phyloP scores from a whole-genome alignment of 108 stramenopile genomes.

The Discostella pseudostelligera region DNA sequence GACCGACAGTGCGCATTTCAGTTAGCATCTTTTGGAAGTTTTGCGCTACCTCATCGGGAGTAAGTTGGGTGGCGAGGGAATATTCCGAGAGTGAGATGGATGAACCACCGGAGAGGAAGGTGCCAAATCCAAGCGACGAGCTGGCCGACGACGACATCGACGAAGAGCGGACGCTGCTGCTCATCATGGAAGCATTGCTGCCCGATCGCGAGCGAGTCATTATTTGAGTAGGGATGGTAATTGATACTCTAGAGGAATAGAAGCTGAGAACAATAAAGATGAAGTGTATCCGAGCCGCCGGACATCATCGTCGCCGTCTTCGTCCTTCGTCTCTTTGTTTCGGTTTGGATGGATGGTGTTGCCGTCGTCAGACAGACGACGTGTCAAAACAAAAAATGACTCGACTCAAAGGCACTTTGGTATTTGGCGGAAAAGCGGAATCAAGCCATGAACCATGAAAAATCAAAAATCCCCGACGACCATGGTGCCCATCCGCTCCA shows the following conservation, averaged over 20 bases:
- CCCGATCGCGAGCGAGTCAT: conserved; percentile 18
- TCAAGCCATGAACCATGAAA: too few species aligned
- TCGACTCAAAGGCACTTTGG: too few species aligned
- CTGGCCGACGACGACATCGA: neutral
- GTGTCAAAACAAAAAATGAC: too few species aligned
- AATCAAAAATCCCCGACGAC: too few species aligned
- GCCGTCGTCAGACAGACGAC: too few species aligned
- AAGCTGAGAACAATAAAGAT: too few species aligned
- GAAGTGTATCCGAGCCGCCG: too few species aligned
- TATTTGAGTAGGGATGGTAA: too few species aligned
- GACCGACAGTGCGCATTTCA: conserved; percentile 8
- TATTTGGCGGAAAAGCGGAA: too few species aligned
- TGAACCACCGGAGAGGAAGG: neutral
- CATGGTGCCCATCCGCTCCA: neutral
- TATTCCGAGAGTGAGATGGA: conserved; percentile 8
- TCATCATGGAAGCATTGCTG: conserved; percentile 9
- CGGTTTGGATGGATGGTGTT: neutral
- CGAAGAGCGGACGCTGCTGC: neutral
- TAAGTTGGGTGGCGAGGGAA: neutral
- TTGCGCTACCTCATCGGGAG: neutral
- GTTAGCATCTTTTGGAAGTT: conserved; percentile 4
- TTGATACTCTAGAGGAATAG: neutral
- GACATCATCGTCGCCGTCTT: too few species aligned
- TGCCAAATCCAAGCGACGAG: neutral
- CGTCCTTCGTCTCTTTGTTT: too few species aligned